phyloP scores from a whole-genome alignment of 2,329 filamentous ascomycete genomes.

The Xylaria sp. region DNA sequence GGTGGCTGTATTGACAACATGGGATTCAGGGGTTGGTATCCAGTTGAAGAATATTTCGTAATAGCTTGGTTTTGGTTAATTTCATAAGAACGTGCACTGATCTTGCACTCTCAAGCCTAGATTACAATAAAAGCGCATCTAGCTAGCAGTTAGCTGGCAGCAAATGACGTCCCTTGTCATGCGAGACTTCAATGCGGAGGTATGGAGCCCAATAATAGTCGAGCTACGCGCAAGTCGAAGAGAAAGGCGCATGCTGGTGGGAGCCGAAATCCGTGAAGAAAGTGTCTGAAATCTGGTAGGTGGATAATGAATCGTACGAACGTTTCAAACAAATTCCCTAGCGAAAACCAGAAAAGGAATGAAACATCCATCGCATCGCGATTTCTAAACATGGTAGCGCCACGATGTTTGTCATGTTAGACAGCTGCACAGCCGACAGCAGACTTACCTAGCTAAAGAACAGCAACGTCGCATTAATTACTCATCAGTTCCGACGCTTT shows the following conservation, averaged over 20 bases:
- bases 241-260: neutral
- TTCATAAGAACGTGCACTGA: neutral
- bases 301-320: neutral
- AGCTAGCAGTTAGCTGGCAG: neutral
- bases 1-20: neutral
- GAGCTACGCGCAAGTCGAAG: neutral
- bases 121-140: conserved; percentile 3
- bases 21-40: neutral
- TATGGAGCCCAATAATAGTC: neutral
- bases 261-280: neutral
- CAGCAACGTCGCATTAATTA: neutral
- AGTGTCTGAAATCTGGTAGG: neutral
- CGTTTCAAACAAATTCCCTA: neutral
- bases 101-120: neutral
- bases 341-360: neutral
- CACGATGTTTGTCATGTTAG: neutral
- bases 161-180: neutral
- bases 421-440: neutral
- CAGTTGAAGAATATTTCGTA: neutral
- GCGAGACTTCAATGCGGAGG: too few relatives aligned
- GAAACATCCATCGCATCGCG: neutral
- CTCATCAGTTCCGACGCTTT: neutral
- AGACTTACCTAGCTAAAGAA: neutral
- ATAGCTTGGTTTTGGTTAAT: neutral
- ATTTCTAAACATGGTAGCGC: neutral